These are phyloP conservation scores for Fusarium nelsonii DNA, from an alignment of 2,329 filamentous ascomycete genomes.

Conservation along the genomic window DNA sequence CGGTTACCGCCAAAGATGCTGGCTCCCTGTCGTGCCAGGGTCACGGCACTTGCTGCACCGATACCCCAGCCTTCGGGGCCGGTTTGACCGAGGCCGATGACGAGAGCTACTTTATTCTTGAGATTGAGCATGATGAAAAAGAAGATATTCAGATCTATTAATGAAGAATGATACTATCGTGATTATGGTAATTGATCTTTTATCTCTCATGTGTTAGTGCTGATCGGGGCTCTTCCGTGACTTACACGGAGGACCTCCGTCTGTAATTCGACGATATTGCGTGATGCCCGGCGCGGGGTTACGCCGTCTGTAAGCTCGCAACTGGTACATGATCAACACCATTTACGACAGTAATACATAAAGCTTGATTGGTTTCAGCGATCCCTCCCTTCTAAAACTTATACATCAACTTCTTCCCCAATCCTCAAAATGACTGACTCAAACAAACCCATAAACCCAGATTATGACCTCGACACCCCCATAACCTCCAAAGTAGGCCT, in stretches of 20 bases:
- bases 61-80: constrained; percentile 63
- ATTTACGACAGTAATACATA: constrained; percentile 40
- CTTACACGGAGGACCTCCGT: constrained; percentile 6
- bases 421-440: constrained; percentile 30
- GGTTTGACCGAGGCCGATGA: constrained; percentile 61
- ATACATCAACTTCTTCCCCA: background rate
- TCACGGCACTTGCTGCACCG: constrained; percentile 62
- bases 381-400: background rate
- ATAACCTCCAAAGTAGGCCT: constrained; percentile 66
- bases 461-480: constrained; percentile 71
- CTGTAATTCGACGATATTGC: constrained; percentile 32
- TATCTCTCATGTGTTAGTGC: background rate
- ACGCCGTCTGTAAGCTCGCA: constrained; percentile 27
- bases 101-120: constrained; percentile 58
- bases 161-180: accelerated
- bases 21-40: constrained; percentile 62
- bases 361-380: constrained; percentile 27
- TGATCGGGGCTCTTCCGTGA: background rate
- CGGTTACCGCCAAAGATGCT: constrained; percentile 64
- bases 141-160: background rate
- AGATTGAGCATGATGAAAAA: constrained; percentile 53
- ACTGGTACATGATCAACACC: constrained; percentile 17
- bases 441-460: constrained; percentile 54
- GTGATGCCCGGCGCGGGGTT: constrained; percentile 39
- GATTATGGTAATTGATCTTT: background rate